Conservation (phyloP, 2,329 filamentous ascomycete genomes). For the Trichophyton simii region DNA sequence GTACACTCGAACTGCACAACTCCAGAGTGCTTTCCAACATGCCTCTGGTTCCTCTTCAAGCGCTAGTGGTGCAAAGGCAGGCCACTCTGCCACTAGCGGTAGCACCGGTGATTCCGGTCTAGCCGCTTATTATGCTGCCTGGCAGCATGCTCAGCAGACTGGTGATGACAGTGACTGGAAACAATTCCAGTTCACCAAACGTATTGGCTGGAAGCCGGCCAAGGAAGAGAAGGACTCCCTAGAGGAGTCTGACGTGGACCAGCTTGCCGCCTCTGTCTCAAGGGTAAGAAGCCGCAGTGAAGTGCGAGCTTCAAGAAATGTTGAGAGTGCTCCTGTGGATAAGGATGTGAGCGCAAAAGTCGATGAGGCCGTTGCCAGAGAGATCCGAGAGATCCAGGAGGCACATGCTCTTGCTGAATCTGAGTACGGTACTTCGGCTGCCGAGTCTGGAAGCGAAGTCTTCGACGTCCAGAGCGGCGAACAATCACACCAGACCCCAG, state of each 20-base stretch:
- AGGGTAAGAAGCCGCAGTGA: conserved; percentile 44
- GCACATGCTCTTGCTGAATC: conserved; percentile 35
- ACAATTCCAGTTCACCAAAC: conserved; percentile 77
- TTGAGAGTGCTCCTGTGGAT: conserved; percentile 36
- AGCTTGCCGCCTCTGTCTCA: conserved; percentile 11
- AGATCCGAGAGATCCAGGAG: conserved; percentile 50
- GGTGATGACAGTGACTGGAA: conserved; percentile 72
- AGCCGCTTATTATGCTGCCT: conserved; percentile 84
- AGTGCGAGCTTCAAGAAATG: conserved; percentile 50
- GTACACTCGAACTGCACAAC: conserved; percentile 47
- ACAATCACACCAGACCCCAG: conserved; percentile 16
- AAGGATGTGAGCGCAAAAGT: conserved; percentile 57
- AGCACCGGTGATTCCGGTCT: conserved; percentile 49
- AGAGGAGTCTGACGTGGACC: conserved; percentile 14
- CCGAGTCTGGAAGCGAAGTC: conserved; percentile 15
- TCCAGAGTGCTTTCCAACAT: conserved; percentile 65
- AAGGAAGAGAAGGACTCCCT: conserved; percentile 27
- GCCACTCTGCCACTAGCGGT: conserved; percentile 44
- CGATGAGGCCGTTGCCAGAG: conserved; percentile 69
- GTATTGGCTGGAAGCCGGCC: conserved; percentile 71
- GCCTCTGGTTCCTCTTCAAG: conserved; percentile 35
- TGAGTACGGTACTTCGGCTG: conserved; percentile 23
- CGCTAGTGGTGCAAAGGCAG: conserved; percentile 41
- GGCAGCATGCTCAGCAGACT: conserved; percentile 62
- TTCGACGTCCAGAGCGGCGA: conserved; percentile 10